Evolutionary conservation across 352 stramenopile species (phyloP).

Genomic region (Globisporangium radiosum): DNA sequence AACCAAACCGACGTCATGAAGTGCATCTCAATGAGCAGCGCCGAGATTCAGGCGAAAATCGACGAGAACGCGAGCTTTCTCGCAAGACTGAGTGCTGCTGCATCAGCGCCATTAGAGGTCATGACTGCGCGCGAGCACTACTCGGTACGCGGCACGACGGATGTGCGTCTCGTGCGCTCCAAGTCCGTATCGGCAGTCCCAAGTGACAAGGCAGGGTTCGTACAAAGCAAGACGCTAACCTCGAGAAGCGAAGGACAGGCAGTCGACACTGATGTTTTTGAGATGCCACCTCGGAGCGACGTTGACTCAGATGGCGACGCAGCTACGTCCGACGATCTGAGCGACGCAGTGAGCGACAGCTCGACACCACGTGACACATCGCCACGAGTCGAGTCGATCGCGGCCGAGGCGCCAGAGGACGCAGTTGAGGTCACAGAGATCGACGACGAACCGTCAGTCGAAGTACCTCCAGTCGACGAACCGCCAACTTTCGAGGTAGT

Average conservation of each 20-base stretch:
- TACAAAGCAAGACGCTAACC: slow-evolving; percentile 5
- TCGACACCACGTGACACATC: not conserved
- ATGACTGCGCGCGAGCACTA: not conserved
- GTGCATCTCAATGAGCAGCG: not conserved
- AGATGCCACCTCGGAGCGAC: not conserved
- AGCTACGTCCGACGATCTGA: not conserved
- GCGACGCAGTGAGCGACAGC: not conserved
- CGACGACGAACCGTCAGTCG: not conserved
- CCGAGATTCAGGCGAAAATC: slow-evolving; percentile 14
- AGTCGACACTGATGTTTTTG: not conserved
- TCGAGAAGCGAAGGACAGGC: not conserved
- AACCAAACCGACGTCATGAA: slow-evolving; percentile 12
- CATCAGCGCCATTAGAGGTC: not conserved
- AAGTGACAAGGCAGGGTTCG: not conserved
- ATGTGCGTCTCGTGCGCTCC: not conserved
- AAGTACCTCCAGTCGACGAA: not conserved
- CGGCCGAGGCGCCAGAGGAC: not conserved
- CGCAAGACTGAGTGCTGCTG: not conserved
- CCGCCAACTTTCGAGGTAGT: not conserved
- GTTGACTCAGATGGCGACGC: not conserved
- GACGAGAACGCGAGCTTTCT: slow-evolving; percentile 4
- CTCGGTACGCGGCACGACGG: not conserved
- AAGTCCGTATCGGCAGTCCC: not conserved
- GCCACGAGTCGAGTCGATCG: not conserved
- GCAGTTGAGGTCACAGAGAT: not conserved